These are phyloP conservation scores for Purpureocillium lavendulum DNA, from an alignment of 2,329 filamentous ascomycete species.

Conservation along the genomic window DNA sequence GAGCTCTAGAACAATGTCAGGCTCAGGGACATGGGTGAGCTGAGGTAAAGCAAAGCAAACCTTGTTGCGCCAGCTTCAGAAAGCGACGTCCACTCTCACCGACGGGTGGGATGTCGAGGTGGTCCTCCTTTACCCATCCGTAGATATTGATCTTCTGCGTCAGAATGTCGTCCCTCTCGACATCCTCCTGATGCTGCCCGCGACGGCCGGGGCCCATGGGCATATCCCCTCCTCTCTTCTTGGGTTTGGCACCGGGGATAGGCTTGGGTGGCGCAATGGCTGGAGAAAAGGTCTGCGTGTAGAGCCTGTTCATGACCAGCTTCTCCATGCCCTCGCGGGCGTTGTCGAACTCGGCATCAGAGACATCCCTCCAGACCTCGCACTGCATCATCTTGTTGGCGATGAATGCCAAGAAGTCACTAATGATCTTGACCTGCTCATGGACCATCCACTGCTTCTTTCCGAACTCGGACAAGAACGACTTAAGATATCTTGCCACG, in stretches of 20 bases:
- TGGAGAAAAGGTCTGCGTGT: constrained; percentile 92
- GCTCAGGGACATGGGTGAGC: too few relatives aligned
- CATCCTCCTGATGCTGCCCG: constrained; percentile 96
- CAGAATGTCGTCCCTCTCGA: constrained; percentile 91
- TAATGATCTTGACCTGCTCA: constrained; percentile 97
- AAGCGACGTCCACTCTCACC: constrained; percentile 84
- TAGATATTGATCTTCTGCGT: constrained; percentile 97
- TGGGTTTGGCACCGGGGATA: constrained; percentile 59
- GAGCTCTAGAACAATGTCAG: constrained; percentile 54
- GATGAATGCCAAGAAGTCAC: constrained; percentile 93
- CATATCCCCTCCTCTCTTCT: constrained; percentile 59
- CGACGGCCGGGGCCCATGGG: constrained; percentile 72
- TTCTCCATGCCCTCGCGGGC: constrained; percentile 99
- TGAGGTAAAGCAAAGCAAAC: constrained; percentile 24
- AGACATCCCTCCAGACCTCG: constrained; percentile 92
- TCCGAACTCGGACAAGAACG: constrained; percentile 87
- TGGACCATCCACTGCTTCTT: constrained; percentile 99
- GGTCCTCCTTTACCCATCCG: constrained; percentile 85
- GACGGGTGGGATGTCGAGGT: constrained; percentile 82
- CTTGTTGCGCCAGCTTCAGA: constrained; percentile 79
- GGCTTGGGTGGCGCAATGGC: constrained; percentile 78
- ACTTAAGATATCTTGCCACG: constrained; percentile 89
- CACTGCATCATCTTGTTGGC: constrained; percentile 97
- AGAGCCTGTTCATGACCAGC: constrained; percentile 95
- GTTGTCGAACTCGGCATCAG: constrained; percentile 96